A percentile compares a stretch with the other conserved stretches of the same genome.
Evolutionary conservation across 2,329 filamentous ascomycete species (phyloP).

Genomic region (Aspergillus neoniger): DNA sequence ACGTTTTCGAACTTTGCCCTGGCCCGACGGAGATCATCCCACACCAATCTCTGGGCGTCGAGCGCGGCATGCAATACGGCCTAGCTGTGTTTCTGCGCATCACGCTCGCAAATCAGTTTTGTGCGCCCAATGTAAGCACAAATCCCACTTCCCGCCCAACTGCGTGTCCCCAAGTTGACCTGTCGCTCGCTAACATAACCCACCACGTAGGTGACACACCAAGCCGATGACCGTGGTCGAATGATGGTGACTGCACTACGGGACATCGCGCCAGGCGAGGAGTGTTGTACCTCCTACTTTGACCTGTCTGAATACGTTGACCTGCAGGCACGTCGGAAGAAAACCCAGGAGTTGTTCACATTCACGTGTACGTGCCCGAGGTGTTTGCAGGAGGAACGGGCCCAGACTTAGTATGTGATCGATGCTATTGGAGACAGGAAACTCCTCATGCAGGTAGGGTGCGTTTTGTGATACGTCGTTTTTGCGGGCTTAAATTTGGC

Average conservation of each 20-base stretch:
- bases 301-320: not conserved
- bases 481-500: too few relatives aligned
- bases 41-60: not conserved
- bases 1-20: too few relatives aligned
- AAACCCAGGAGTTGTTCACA: not conserved
- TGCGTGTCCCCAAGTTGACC: not conserved
- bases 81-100: not conserved
- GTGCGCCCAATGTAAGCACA: constrained; percentile 6
- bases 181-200: not conserved
- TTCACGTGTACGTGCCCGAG: not conserved
- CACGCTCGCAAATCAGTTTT: constrained; percentile 3
- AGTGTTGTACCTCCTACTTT: constrained; percentile 6
- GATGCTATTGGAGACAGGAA: constrained; percentile 23
- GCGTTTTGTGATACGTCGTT: too few relatives aligned
- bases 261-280: constrained; percentile 2
- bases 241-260: not conserved
- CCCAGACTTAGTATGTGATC: not conserved
- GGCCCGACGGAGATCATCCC: not conserved
- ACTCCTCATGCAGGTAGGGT: constrained; percentile 11
- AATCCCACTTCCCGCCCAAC: not conserved
- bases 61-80: not conserved
- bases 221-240: constrained; percentile 1
- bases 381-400: not conserved
- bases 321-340: not conserved
- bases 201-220: not conserved